A percentile compares a stretch with the other conserved stretches of the same genome.
These are phyloP conservation scores for Pleurotus djamor DNA, from an alignment of 768 basidiomycete genomes.

Conservation along the genomic window DNA sequence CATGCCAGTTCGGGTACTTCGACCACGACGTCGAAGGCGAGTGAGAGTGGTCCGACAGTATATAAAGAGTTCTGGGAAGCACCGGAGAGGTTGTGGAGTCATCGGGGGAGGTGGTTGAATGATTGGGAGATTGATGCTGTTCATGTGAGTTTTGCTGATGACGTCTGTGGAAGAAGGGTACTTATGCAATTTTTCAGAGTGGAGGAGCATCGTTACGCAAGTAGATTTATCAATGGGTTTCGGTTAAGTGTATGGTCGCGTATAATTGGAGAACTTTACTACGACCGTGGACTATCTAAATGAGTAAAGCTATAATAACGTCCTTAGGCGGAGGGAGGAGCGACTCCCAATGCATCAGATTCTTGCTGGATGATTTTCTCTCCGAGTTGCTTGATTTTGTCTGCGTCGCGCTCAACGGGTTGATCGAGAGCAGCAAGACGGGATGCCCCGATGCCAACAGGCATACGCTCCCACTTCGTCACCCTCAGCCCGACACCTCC, in stretches of 20 bases:
- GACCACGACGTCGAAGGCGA: not conserved
- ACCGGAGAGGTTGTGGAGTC: slow-evolving; percentile 56
- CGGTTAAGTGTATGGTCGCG: not conserved
- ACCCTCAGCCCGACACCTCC: slow-evolving; percentile 88
- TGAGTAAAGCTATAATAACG: no score
- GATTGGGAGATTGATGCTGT: slow-evolving; percentile 66
- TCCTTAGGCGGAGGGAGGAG: not conserved
- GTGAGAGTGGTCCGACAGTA: not conserved
- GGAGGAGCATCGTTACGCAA: slow-evolving; percentile 59
- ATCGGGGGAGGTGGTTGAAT: slow-evolving; percentile 43
- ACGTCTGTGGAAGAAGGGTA: slow-evolving; percentile 4
- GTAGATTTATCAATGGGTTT: not conserved
- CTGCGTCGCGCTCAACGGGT: slow-evolving; percentile 22
- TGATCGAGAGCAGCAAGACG: slow-evolving; percentile 18
- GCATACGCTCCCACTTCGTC: slow-evolving; percentile 72
- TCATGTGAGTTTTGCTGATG: slow-evolving; percentile 38
- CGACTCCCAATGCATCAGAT: not conserved
- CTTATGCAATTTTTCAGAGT: slow-evolving; percentile 36
- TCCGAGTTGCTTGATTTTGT: slow-evolving; percentile 35
- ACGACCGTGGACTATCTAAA: no score
- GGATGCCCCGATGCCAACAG: slow-evolving; percentile 39
- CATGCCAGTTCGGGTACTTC: no score
- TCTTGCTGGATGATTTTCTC: slow-evolving; percentile 34
- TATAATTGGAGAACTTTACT: no score
- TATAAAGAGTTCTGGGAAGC: slow-evolving; percentile 66